Evolutionary conservation across 1,139 yeast species (phyloP).

Genomic region (Tardiomyces depauwii): DNA sequence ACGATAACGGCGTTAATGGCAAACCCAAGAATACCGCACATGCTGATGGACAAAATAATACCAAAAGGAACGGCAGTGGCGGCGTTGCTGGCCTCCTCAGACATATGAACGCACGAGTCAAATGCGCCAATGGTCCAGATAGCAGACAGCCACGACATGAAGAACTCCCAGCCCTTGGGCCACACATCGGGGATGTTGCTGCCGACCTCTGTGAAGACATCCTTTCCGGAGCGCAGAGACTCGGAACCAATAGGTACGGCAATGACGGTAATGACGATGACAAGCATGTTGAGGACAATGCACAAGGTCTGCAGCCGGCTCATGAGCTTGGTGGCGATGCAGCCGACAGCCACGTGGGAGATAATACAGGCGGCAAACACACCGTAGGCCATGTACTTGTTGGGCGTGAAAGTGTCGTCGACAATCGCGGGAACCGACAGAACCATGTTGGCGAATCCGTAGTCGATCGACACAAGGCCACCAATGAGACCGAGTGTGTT

Average conservation of each 20-base stretch:
- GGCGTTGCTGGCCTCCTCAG: slow-evolving; percentile 59
- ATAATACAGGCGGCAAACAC: slow-evolving; percentile 43
- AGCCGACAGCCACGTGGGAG: slow-evolving; percentile 36
- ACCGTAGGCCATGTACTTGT: slow-evolving; percentile 40
- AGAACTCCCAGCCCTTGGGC: slow-evolving; percentile 58
- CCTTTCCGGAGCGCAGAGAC: slow-evolving; percentile 19
- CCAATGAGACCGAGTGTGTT: slow-evolving; percentile 48
- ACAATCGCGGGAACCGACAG: slow-evolving; percentile 41
- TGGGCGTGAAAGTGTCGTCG: slow-evolving; percentile 34
- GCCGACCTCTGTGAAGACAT: slow-evolving; percentile 45
- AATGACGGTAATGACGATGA: slow-evolving; percentile 49
- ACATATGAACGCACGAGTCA: slow-evolving; percentile 61
- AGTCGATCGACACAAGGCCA: slow-evolving; percentile 46
- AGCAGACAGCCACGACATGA: slow-evolving; percentile 53
- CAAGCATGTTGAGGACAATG: slow-evolving; percentile 42
- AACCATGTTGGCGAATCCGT: slow-evolving; percentile 46
- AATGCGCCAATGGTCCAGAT: slow-evolving; percentile 67
- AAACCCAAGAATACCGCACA: slow-evolving; percentile 54
- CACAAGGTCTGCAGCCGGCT: slow-evolving; percentile 52
- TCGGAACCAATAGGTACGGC: slow-evolving; percentile 42
- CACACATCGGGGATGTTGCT: slow-evolving; percentile 39
- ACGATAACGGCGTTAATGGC: slow-evolving; percentile 26
- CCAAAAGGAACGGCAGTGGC: slow-evolving; percentile 59
- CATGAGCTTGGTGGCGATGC: slow-evolving; percentile 39
- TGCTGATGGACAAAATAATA: slow-evolving; percentile 41